Evolutionary conservation across 2,329 filamentous ascomycete species (phyloP).

Genomic region (Colletotrichum zoysiae): DNA sequence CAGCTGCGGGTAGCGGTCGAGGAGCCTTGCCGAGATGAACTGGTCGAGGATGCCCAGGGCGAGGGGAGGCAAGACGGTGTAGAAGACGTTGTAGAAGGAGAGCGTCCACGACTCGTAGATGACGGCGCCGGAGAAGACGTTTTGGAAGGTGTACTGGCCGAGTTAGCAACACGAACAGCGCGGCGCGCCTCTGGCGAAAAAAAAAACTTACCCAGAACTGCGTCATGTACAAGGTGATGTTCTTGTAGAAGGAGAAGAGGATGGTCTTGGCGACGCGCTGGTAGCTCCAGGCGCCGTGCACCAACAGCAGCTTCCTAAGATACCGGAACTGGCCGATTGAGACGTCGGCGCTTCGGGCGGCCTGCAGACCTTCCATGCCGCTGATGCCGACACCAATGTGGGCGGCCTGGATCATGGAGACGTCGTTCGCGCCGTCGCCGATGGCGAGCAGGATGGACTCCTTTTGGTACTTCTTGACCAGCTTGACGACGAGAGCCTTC

Average conservation of each 20-base stretch:
- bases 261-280: slow-evolving; percentile 97
- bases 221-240: slow-evolving; percentile 98
- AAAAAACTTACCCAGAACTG: slow-evolving; percentile 89
- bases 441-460: slow-evolving; percentile 94
- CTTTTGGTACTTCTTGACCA: slow-evolving; percentile 92
- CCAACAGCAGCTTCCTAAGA: slow-evolving; percentile 91
- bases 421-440: slow-evolving; percentile 97
- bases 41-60: slow-evolving; percentile 97
- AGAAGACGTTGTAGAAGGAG: slow-evolving; percentile 99
- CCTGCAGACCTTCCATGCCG: slow-evolving; percentile 95
- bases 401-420: slow-evolving; percentile 99
- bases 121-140: slow-evolving; percentile 96
- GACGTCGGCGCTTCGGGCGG: slow-evolving; percentile 94
- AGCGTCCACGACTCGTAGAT: slow-evolving; percentile 99
- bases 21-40: slow-evolving; percentile 91
- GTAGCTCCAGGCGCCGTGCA: slow-evolving; percentile 98
- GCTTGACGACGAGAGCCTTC: slow-evolving; percentile 96
- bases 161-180: slow-evolving; percentile 44
- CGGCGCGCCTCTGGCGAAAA: not conserved
- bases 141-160: slow-evolving; percentile 91
- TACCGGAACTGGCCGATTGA: slow-evolving; percentile 96
- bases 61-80: slow-evolving; percentile 92
- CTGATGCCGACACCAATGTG: slow-evolving; percentile 98
- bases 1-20: slow-evolving; percentile 96
- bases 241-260: slow-evolving; percentile 99